Evolutionary conservation across 495 filamentous ascomycete species (phyloP).

Genomic region (Niebla homalea): DNA sequence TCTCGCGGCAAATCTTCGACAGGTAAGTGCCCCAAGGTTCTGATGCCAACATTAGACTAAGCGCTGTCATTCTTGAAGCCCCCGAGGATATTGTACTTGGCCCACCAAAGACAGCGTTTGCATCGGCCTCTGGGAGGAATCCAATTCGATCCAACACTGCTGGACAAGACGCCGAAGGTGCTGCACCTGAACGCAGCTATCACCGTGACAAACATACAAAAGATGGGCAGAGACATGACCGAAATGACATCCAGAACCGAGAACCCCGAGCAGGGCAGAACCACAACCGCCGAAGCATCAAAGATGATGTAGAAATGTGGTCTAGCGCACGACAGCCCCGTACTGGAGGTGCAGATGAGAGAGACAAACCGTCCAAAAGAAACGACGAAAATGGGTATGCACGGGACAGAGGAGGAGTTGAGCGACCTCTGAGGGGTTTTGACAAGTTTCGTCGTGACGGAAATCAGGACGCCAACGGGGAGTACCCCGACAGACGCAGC

Average conservation of each 20-base stretch:
- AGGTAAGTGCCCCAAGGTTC: constrained; percentile 22
- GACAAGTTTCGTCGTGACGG: constrained; percentile 34
- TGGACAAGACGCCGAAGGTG: constrained; percentile 34
- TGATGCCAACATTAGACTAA: neutral
- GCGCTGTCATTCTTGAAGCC: constrained; percentile 28
- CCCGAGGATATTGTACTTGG: constrained; percentile 78
- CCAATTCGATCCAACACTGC: constrained; percentile 35
- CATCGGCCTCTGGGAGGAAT: constrained; percentile 55
- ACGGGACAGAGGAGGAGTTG: constrained; percentile 34
- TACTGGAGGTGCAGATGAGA: constrained; percentile 40
- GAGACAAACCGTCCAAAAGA: constrained; percentile 36
- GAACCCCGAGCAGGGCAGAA: constrained; percentile 26
- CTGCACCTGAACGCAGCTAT: constrained; percentile 46
- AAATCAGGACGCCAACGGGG: constrained; percentile 24
- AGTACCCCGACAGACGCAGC: constrained; percentile 21
- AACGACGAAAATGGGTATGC: constrained; percentile 54
- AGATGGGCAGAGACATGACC: constrained; percentile 33
- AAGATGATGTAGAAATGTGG: constrained; percentile 46
- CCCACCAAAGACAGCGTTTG: constrained; percentile 75
- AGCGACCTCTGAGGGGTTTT: constrained; percentile 30
- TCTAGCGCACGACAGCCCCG: constrained; percentile 41
- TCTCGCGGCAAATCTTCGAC: constrained; percentile 45
- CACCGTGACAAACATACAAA: constrained; percentile 42
- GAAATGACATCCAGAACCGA: constrained; percentile 28
- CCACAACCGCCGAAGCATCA: constrained; percentile 32